A percentile compares a stretch with the other conserved stretches of the same genome.
These are phyloP conservation scores for Aspergillus calidoustus DNA, from an alignment of 2,329 filamentous ascomycete genomes.

Conservation along the genomic window DNA sequence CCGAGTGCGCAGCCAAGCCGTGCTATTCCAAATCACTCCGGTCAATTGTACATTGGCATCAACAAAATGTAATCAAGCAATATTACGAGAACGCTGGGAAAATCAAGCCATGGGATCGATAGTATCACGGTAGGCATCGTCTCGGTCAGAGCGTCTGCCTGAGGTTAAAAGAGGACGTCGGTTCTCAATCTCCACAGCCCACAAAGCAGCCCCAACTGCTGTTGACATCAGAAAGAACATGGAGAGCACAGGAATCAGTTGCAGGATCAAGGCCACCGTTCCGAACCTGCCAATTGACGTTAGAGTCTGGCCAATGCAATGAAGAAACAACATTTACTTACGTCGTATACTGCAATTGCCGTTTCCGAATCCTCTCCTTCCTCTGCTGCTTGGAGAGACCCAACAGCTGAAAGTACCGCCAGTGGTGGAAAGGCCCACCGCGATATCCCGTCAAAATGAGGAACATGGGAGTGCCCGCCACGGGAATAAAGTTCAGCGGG, in stretches of 20 bases:
- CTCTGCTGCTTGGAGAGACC: constrained; percentile 75
- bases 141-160: constrained; percentile 27
- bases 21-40: constrained; percentile 2
- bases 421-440: constrained; percentile 86
- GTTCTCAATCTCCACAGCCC: constrained; percentile 79
- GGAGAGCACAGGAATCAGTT: constrained; percentile 87
- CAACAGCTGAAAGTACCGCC: constrained; percentile 83
- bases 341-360: constrained; percentile 86
- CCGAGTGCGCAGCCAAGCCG: not conserved
- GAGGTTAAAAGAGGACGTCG: constrained; percentile 41
- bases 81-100: constrained; percentile 4
- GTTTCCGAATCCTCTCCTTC: constrained; percentile 68
- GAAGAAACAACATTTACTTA: constrained; percentile 35
- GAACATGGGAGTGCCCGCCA: constrained; percentile 82
- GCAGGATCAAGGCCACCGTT: constrained; percentile 78
- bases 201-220: constrained; percentile 81
- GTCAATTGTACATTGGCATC: constrained; percentile 10
- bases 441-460: constrained; percentile 85
- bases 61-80: not conserved
- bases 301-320: not conserved
- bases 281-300: constrained; percentile 65
- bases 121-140: constrained; percentile 39
- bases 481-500: constrained; percentile 85
- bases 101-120: constrained; percentile 33
- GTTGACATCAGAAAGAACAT: constrained; percentile 94